Conservation (phyloP, 129 eudicot species). For the Saposhnikovia divaricata region DNA sequence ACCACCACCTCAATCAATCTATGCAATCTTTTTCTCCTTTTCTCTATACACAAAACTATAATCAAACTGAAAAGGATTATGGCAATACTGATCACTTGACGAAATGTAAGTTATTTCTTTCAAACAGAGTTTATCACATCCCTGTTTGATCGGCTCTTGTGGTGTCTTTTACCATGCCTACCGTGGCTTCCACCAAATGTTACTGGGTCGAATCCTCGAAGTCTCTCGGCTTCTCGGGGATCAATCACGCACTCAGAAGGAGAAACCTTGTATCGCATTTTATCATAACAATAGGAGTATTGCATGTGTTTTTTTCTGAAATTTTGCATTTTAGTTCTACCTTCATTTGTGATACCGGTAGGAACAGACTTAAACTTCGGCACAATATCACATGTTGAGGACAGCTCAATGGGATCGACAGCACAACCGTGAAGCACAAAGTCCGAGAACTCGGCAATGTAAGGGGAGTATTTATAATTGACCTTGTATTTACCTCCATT, state of each 20-base stretch:
- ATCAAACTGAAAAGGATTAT: neutral
- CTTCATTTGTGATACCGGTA: constrained; percentile 30
- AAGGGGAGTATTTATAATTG: constrained; percentile 89
- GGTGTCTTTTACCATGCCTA: constrained; percentile 54
- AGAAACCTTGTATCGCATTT: constrained; percentile 45
- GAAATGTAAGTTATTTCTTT: neutral
- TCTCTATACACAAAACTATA: constrained; percentile 24
- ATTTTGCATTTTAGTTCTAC: constrained; percentile 55
- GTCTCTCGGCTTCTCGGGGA: constrained; percentile 56
- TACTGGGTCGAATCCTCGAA: constrained; percentile 61
- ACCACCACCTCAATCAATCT: neutral
- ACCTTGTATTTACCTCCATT: constrained; percentile 86
- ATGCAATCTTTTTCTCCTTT: constrained; percentile 14
- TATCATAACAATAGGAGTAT: constrained; percentile 86
- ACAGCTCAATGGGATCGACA: constrained; percentile 59
- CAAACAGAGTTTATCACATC: constrained; percentile 24
- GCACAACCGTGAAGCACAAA: constrained; percentile 85
- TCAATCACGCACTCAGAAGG: constrained; percentile 70
- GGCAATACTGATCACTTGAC: neutral
- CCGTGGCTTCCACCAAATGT: constrained; percentile 56
- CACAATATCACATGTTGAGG: constrained; percentile 35
- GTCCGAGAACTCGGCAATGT: constrained; percentile 64
- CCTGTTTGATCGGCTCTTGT: constrained; percentile 18
- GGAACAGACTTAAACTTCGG: constrained; percentile 30
- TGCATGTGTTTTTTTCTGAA: constrained; percentile 72